These are phyloP conservation scores for Castanea crenata DNA, from an alignment of 306 rosid genomes.

Conservation along the genomic window DNA sequence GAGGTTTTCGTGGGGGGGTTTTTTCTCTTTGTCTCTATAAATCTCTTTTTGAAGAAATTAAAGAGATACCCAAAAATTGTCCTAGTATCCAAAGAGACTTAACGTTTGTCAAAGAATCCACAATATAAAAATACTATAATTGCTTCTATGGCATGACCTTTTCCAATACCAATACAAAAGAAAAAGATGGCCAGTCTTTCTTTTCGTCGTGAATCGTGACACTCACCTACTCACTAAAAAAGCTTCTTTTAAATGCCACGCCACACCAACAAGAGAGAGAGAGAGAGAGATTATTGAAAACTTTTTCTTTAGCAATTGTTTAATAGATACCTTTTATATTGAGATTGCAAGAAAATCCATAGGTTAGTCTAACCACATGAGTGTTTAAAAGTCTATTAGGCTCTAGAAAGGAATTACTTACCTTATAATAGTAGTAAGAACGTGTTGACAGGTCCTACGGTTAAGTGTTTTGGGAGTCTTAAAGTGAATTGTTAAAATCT, in stretches of 20 bases:
- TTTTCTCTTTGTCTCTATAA: constrained; percentile 64
- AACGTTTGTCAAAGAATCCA: constrained; percentile 95
- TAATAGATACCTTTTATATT: constrained; percentile 5
- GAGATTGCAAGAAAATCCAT: constrained; percentile 18
- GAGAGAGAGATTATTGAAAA: not conserved
- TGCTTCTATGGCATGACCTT: constrained; percentile 47
- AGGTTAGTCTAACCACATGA: constrained; percentile 19
- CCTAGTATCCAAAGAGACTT: constrained; percentile 60
- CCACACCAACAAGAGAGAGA: not conserved
- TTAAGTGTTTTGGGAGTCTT: too few relatives aligned
- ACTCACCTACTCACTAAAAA: constrained; percentile 35
- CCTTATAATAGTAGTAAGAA: not conserved
- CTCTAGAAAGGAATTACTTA: not conserved
- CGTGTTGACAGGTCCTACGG: too few relatives aligned
- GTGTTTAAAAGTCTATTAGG: not conserved
- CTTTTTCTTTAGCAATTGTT: constrained; percentile 18
- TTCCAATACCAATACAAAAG: constrained; percentile 50
- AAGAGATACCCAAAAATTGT: constrained; percentile 69
- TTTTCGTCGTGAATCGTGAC: constrained; percentile 57
- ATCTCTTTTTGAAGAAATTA: constrained; percentile 41
- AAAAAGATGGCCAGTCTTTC: constrained; percentile 49
- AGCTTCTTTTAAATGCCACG: constrained; percentile 29
- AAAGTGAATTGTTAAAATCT: too few relatives aligned
- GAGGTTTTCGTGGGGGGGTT: constrained; percentile 71
- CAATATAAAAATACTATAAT: constrained; percentile 22